A percentile compares a stretch with the other conserved stretches of the same genome.
Conservation (phyloP, 202 grass and related monocot species). For the Zoysia matrella region DNA sequence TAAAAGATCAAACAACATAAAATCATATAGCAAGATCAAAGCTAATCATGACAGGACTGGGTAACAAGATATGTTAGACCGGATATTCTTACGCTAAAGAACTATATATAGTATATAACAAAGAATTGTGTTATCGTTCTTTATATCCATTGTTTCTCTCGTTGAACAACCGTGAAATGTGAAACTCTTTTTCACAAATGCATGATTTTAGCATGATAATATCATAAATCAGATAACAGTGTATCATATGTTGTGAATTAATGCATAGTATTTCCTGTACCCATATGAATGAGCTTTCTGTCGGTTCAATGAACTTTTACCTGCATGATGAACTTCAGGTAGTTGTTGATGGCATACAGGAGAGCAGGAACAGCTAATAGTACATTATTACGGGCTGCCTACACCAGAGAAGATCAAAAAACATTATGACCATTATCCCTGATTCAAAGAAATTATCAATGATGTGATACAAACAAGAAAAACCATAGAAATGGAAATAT, state of each 20-base stretch:
- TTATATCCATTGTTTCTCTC: neutral
- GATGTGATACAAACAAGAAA: neutral
- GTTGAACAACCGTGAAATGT: neutral
- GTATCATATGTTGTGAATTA: neutral
- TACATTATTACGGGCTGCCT: slow-evolving; percentile 92
- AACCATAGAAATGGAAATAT: neutral
- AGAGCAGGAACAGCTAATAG: slow-evolving; percentile 94
- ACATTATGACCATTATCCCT: slow-evolving; percentile 21
- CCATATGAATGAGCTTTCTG: slow-evolving; percentile 9
- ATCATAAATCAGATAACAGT: neutral
- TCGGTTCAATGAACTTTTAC: slow-evolving; percentile 57
- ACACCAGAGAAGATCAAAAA: slow-evolving; percentile 51
- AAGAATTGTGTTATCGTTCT: too few relatives aligned
- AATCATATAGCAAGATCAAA: slow-evolving; percentile 30
- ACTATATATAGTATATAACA: neutral
- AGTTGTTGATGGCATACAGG: slow-evolving; percentile 98
- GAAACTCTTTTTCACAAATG: slow-evolving; percentile 3
- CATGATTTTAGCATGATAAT: neutral
- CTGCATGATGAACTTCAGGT: slow-evolving; percentile 99
- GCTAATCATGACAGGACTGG: neutral
- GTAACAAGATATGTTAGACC: too few relatives aligned
- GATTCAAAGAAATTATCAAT: neutral
- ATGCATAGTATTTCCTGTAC: neutral
- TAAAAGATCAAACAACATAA: slow-evolving; percentile 26
- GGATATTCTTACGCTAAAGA: neutral